Base-by-base conservation (phyloP, 495 filamentous ascomycete genomes). In the Aspergillus sclerotioniger region DNA sequence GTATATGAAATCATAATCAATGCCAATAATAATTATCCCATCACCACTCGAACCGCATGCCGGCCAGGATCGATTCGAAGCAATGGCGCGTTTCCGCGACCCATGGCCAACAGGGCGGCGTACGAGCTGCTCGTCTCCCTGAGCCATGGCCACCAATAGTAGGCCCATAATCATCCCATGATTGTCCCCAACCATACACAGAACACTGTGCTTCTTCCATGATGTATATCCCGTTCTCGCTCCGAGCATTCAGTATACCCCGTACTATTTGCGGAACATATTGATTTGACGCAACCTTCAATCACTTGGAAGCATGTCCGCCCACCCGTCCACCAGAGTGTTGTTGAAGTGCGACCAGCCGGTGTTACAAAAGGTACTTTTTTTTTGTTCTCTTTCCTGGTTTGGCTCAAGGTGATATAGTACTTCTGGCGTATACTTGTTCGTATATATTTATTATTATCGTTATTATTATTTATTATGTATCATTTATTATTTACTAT, bases 1-100 rank as follows among this genome's bases (percentile, higher is more conserved):
- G 46, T 32, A 50, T 50, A 50, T 50, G 47, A 50, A 50, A 50
- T 50, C 47, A 50, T 50, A 28, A 50, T 25, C 17, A n/a, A 28
- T 28, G 13, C 47, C 15, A 17, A 50, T 50, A 33, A 32, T n/a
- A 46, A 46, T 17, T 19, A 17, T 16, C n/a, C n/a, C n/a, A n/a
- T n/a, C n/a, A n/a, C n/a, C n/a, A 10, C 20, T 29, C 15, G n/a
- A 32, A 32, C 16, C 25, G 47, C 47, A 28, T 50, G 47, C 47
- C 47, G 47, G 31, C 21, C 31, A 31, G 28, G 47, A 50, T 50
- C 21, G 25, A 31, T 8, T 32, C 20, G 25, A 25, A 32, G 47
- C 25, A n/a, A 50, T 15, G 25, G 37, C 37, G 37, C 37, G 37
- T 41, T 41, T 41, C 37, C 37, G 37, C 37, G 37, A 41, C 37